Base-by-base conservation (phyloP, 192 early-diverging fungal species). In the Rhizophagus prolifer region DNA sequence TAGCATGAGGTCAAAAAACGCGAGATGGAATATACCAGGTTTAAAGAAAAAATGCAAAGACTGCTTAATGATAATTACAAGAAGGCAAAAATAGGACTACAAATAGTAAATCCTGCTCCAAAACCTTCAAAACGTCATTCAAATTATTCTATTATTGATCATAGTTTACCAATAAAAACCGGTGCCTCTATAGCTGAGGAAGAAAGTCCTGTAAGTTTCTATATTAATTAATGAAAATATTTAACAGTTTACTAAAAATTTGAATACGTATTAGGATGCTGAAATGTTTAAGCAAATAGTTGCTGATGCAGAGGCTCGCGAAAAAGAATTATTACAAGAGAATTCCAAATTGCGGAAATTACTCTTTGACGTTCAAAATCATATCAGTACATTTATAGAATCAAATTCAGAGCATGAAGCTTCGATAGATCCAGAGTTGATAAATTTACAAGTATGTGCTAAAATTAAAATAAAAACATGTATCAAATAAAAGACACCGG, bases 1-100 rank as follows among this genome's bases (percentile, higher is more conserved):
- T 76, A 76, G 74, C 74, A 76, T 67, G 74, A 76, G 8, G 36
- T 76, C 30, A 50, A 64, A 67, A 76, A 76, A 76, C 41, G 63
- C 5, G 74, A 76, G 28, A 12, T 16, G 12, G 74, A 76, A 21
- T 76, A 76, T 67, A 26, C 38, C 5, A 46, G 74, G n/a, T 76
- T 76, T 62, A 76, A 67, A 67, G 74, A 76, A 50, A 23, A 67
- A 31, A 76, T 76, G 74, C 59, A 62, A 76, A 44, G 38, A 58
- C 9, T 66, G 8, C 62, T 76, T n/a, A 76, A 67, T 58, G 63
- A 65, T 25, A 76, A 23, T 16, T 76, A 76, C 21, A 44, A 23
- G 38, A 19, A n/a, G 30, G 60, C 74, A 26, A 76, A 65, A 0
- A 63, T 62, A 30, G 64, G 74, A 21, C n/a, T 62, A 9, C 26